Percentiles rank a stretch among this genome's conserved stretches.
These are phyloP conservation scores for Lecanicillium sp. DNA, from an alignment of 2,329 filamentous ascomycete species.

Conservation along the genomic window DNA sequence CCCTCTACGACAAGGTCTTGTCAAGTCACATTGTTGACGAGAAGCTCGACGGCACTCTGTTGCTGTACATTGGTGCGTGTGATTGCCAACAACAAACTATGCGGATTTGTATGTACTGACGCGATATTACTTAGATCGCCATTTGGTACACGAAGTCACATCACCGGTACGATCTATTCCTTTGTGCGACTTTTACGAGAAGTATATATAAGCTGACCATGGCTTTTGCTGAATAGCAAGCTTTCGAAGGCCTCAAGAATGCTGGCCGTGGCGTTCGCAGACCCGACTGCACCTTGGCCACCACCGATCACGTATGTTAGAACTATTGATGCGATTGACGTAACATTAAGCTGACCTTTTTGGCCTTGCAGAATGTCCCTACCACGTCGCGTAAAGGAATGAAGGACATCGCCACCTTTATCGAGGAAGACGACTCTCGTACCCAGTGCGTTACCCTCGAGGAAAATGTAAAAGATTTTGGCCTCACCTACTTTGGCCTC, in stretches of 20 bases:
- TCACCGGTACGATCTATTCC: slow-evolving; percentile 59
- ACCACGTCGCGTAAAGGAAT: slow-evolving; percentile 85
- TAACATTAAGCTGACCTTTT: slow-evolving; percentile 10
- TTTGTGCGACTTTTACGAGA: neutral
- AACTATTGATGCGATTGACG: neutral
- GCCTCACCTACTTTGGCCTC: slow-evolving; percentile 93
- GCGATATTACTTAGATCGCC: slow-evolving; percentile 55
- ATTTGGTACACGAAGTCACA: slow-evolving; percentile 97
- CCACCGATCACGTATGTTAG: slow-evolving; percentile 81
- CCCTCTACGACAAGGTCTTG: slow-evolving; percentile 97
- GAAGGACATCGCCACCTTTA: slow-evolving; percentile 89
- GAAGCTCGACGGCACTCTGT: slow-evolving; percentile 84
- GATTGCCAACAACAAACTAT: neutral
- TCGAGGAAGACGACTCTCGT: slow-evolving; percentile 88
- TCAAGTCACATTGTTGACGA: slow-evolving; percentile 90
- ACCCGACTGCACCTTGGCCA: slow-evolving; percentile 93
- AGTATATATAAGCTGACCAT: slow-evolving; percentile 4
- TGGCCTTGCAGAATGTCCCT: slow-evolving; percentile 67
- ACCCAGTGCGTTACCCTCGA: slow-evolving; percentile 93
- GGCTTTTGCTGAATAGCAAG: slow-evolving; percentile 55
- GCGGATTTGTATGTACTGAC: neutral
- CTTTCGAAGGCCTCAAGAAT: slow-evolving; percentile 90
- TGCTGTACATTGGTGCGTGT: slow-evolving; percentile 81
- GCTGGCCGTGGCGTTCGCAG: slow-evolving; percentile 80
- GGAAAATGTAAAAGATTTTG: slow-evolving; percentile 94